Evolutionary conservation across 2,329 filamentous ascomycete species (phyloP).

Genomic region (Botrytis hyacinthi): DNA sequence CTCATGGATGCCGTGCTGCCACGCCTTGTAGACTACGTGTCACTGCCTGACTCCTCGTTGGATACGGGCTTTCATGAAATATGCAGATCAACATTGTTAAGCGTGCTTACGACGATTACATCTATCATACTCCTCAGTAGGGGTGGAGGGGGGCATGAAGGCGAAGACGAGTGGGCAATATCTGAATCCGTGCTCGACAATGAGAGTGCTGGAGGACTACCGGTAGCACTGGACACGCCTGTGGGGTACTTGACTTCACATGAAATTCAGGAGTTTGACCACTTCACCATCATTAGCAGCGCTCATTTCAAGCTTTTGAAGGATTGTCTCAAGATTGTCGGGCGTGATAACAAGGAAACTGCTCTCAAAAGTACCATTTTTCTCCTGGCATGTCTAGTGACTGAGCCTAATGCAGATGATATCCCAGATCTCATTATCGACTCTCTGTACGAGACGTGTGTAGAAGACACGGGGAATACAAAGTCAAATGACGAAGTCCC

Average conservation of each 20-base stretch:
- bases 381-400: constrained; percentile 29
- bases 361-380: constrained; percentile 24
- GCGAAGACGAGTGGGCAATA: background rate
- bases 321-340: background rate
- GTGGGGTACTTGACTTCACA: background rate
- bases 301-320: constrained; percentile 9
- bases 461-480: background rate
- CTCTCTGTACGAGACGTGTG: background rate
- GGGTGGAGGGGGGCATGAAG: background rate
- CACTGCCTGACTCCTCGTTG: background rate
- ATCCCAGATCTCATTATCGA: constrained; percentile 12
- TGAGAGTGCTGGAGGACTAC: background rate
- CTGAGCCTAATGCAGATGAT: constrained; percentile 1
- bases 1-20: constrained; percentile 42
- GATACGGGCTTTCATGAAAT: constrained; percentile 23
- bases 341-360: background rate
- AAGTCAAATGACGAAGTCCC: background rate
- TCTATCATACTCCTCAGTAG: constrained; percentile 40
- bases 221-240: background rate
- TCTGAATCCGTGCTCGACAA: background rate
- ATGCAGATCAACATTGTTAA: constrained; percentile 42
- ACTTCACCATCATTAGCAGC: background rate
- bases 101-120: constrained; percentile 44
- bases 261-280: background rate
- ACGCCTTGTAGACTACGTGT: constrained; percentile 28